Evolutionary conservation across 305 asterid species (phyloP).

Genomic region (Solanum hybrid): DNA sequence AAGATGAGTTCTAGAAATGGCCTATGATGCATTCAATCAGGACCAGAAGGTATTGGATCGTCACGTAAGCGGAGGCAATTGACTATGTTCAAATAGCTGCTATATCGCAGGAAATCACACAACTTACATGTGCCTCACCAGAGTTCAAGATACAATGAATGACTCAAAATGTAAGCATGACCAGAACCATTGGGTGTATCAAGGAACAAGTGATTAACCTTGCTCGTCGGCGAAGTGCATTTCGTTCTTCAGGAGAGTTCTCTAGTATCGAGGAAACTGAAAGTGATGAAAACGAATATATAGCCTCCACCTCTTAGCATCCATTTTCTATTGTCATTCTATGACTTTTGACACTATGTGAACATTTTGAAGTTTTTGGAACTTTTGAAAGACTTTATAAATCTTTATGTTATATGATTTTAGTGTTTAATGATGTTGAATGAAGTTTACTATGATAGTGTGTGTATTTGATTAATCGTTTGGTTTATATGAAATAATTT

Average conservation of each 20-base stretch:
- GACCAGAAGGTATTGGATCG: too few relatives aligned
- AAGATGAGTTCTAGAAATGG: too few relatives aligned
- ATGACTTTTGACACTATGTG: not conserved
- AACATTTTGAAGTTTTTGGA: not conserved
- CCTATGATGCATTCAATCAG: too few relatives aligned
- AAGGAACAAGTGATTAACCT: too few relatives aligned
- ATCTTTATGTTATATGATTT: not conserved
- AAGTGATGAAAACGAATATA: not conserved
- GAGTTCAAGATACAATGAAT: too few relatives aligned
- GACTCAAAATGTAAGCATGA: too few relatives aligned
- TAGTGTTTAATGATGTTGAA: not conserved
- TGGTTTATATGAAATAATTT: not conserved
- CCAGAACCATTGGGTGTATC: too few relatives aligned
- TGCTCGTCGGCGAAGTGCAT: not conserved
- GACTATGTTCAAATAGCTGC: too few relatives aligned
- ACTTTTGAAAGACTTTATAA: not conserved
- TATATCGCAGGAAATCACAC: too few relatives aligned
- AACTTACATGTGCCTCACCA: too few relatives aligned
- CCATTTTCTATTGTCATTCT: not conserved
- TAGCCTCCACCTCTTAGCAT: not conserved
- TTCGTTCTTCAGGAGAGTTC: not conserved
- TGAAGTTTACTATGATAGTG: not conserved
- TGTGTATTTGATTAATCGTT: not conserved
- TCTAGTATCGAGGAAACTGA: not conserved
- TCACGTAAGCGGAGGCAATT: too few relatives aligned